Conservation (phyloP, 2,329 filamentous ascomycete genomes). For the Trematosphaeria pertusa region DNA sequence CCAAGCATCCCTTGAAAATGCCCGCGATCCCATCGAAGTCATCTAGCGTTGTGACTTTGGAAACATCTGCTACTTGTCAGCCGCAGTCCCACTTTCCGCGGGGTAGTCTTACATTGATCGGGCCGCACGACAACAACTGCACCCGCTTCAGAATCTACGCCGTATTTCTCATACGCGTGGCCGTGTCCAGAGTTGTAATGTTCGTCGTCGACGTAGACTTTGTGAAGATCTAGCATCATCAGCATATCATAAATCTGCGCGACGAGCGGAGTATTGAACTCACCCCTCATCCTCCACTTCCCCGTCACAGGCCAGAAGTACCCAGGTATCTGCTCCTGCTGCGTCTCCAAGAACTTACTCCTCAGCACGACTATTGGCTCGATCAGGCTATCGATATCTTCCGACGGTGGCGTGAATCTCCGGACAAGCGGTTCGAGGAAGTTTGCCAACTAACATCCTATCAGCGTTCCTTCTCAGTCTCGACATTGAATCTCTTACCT, state of each 20-base stretch:
- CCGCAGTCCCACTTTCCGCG: background rate
- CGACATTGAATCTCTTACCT: slow-evolving; percentile 37
- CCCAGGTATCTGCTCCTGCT: slow-evolving; percentile 61
- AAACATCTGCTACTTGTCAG: slow-evolving; percentile 33
- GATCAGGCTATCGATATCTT: slow-evolving; percentile 63
- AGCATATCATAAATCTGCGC: background rate
- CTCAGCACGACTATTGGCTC: slow-evolving; percentile 63
- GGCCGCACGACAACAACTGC: slow-evolving; percentile 63
- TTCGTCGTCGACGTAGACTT: slow-evolving; percentile 66
- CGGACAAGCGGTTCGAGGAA: slow-evolving; percentile 40
- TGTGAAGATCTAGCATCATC: slow-evolving; percentile 64
- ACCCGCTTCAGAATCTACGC: slow-evolving; percentile 50
- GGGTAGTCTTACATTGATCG: slow-evolving; percentile 62
- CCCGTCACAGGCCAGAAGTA: slow-evolving; percentile 65
- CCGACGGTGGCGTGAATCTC: slow-evolving; percentile 51
- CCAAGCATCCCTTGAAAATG: slow-evolving; percentile 33
- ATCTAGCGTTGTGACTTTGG: slow-evolving; percentile 31
- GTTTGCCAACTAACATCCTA: slow-evolving; percentile 22
- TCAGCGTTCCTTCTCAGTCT: background rate
- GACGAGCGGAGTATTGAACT: slow-evolving; percentile 11
- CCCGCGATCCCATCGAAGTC: slow-evolving; percentile 24
- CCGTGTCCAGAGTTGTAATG: slow-evolving; percentile 64
- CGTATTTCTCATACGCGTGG: slow-evolving; percentile 64
- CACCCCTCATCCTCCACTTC: slow-evolving; percentile 63
- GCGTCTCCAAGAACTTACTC: slow-evolving; percentile 56